phyloP scores from a whole-genome alignment of 2,329 filamentous ascomycete genomes.

The Aspergillus puulaauensis region DNA sequence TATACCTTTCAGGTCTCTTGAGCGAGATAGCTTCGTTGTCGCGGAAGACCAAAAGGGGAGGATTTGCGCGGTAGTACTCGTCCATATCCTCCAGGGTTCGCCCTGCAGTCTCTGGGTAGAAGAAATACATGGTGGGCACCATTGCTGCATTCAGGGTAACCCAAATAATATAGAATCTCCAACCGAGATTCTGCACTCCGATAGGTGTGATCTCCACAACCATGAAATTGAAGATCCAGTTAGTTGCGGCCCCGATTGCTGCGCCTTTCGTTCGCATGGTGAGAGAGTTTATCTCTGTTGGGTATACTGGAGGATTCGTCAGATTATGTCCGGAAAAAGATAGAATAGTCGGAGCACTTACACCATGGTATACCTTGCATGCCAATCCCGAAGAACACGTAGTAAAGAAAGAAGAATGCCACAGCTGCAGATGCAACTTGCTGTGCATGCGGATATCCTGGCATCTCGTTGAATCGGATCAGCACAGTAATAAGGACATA shows the following conservation, averaged over 20 bases:
- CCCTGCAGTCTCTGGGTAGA: constrained; percentile 33
- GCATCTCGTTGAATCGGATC: constrained; percentile 25
- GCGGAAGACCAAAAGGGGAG: constrained; percentile 4
- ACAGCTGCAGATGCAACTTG: constrained; percentile 50
- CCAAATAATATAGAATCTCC: constrained; percentile 33
- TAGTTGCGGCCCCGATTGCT: constrained; percentile 30
- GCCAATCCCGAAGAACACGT: constrained; percentile 40
- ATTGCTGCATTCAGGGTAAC: constrained; percentile 26
- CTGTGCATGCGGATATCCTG: constrained; percentile 18
- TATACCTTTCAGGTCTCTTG: constrained; percentile 6
- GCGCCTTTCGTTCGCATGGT: constrained; percentile 36
- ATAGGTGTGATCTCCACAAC: constrained; percentile 34
- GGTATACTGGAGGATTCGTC: constrained; percentile 21
- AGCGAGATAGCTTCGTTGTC: constrained; percentile 6
- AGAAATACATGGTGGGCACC: constrained; percentile 30
- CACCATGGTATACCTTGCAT: constrained; percentile 41
- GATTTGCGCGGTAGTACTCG: constrained; percentile 27
- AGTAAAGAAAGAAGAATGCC: constrained; percentile 46
- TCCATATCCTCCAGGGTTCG: constrained; percentile 34
- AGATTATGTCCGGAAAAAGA: background rate
- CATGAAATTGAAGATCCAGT: constrained; percentile 35
- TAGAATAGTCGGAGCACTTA: background rate
- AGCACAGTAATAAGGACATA: constrained; percentile 51
- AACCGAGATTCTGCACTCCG: constrained; percentile 32
- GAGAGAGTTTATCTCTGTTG: constrained; percentile 36